Base-by-base conservation (phyloP, 331 rosid genomes). In the Rosa hybrid region DNA sequence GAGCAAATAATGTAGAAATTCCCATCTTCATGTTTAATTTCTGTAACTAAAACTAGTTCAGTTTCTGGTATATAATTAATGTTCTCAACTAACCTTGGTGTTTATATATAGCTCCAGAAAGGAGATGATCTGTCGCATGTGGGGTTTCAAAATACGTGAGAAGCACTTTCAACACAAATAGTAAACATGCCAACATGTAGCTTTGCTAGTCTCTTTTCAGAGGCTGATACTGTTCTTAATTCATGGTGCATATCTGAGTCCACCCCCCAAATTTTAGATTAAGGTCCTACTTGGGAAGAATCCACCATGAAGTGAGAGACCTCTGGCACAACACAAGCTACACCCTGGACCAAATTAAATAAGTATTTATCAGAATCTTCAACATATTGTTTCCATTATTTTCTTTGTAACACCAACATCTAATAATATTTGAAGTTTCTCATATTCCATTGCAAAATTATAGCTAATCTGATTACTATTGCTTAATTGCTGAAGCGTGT, bases 181-280 rank as follows among this genome's bases (percentile, higher is more conserved):
- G 67, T 78, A 50, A 85, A 86, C 88, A 83, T 80, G 85, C 85
- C 84, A 87, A 86, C 88, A 78, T 23, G 96, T 83, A 73, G 81
- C 69, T 74, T 80, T 71, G 62, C 48, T 44, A 27, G 73, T 64
- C 64, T 77, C 11, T 27, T 77, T 48, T 3, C 6, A 27, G 48
- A 18, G 25, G 39, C n/a, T 7, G 64, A 48, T 49, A 64, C 16
- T 34, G 11, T 49, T 64, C 23, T 46, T 18, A 48, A 63, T 63
- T 77, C 62, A 18, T 12, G 49, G 4, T 8, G 21, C 45, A 34
- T 14, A 5, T 25, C 30, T 30, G 34, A 30, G 54, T n/a, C 78
- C n/a, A 54, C 21, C 68, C 41, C 14, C 3, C 20, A 12, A 3
- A 27, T 12, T 13, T 63, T 5, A 60, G 59, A 7, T 41, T 38